Conservation (phyloP, 768 basidiomycete species). For the Suillus paluster region DNA sequence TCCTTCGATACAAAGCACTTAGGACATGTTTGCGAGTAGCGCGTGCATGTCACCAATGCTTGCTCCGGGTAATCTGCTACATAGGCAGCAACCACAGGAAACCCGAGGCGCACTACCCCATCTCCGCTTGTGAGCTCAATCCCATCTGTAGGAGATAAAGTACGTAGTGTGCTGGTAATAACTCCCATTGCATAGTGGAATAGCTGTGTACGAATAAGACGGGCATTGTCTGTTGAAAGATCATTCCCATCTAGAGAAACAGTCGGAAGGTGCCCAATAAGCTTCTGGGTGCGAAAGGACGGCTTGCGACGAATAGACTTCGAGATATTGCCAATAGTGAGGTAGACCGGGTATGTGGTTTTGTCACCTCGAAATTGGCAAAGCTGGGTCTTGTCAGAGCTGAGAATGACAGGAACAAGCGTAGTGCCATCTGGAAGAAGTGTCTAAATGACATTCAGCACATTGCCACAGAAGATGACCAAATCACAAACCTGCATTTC, state of each 20-base stretch:
- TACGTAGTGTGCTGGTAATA: neutral
- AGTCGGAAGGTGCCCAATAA: conserved; percentile 30
- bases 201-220: neutral
- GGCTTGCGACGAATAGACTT: conserved; percentile 23
- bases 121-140: too few species aligned
- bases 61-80: too few species aligned
- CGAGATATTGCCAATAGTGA: conserved; percentile 30
- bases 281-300: conserved; percentile 16
- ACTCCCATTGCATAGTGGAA: neutral
- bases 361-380: conserved; percentile 23
- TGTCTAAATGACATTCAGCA: neutral
- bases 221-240: neutral
- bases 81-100: too few species aligned
- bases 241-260: neutral
- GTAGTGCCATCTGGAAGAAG: conserved; percentile 16
- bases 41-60: too few species aligned
- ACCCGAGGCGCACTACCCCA: too few species aligned
- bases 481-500: conserved; percentile 13
- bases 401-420: conserved; percentile 17
- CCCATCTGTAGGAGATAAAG: too few species aligned
- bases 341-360: conserved; percentile 34
- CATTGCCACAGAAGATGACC: too few species aligned
- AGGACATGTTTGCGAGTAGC: too few species aligned
- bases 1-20: too few species aligned
- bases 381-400: conserved; percentile 23